Evolutionary conservation across 2,329 filamentous ascomycete species (phyloP), one percentile per base, ranked within the genome.

Genomic region (Nemania abortiva): DNA sequence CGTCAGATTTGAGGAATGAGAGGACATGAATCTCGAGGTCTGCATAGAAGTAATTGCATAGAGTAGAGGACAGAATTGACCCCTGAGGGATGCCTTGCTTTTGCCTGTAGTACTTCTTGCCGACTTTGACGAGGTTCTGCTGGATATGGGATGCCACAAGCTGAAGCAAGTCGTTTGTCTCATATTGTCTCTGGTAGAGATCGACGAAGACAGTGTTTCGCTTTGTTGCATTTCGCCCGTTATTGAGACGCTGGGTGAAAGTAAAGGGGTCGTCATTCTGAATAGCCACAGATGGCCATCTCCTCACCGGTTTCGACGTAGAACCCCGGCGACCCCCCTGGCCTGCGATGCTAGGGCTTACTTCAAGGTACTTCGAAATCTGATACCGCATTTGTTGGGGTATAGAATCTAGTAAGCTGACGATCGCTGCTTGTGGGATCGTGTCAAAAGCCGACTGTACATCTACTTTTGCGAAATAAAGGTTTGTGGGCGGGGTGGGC

Each of bases 31-130:
- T 81, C 79, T 99, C 96, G 1, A 98, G 87, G 70, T 96, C 90
- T 6, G 93, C 95, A 77, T 99, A 99, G 80, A 98, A 98, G 81
- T 97, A 95, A 81, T 94, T 98, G 84, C 96, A 98, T 5, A 99
- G 85, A 49, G 94, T 85, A 52, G 91, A 92, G 0, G 95, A 98
- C 5, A 99, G 79, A 1, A 98, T 87, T 0, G 95, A 98, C 7
- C 96, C 96, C 79, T 99, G 96, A 0, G 96, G 95, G 47, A 99
- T 98, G 15, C 96, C 96, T 24, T 87, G 84, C 79, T 90, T 95
- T 79, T 99, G 96, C 27, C 93, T 88, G 78, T 96, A 98, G 78
- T 90, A 94, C 73, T 91, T 93, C 81, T 94, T 95, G 56, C 94
- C 95, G 47, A 98, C 91, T 77, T 92, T 94, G 76, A 99, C 89